Evolutionary conservation across 2,329 filamentous ascomycete species (phyloP), one percentile per base, ranked within the genome.

Genomic region (Fusarium sp.): DNA sequence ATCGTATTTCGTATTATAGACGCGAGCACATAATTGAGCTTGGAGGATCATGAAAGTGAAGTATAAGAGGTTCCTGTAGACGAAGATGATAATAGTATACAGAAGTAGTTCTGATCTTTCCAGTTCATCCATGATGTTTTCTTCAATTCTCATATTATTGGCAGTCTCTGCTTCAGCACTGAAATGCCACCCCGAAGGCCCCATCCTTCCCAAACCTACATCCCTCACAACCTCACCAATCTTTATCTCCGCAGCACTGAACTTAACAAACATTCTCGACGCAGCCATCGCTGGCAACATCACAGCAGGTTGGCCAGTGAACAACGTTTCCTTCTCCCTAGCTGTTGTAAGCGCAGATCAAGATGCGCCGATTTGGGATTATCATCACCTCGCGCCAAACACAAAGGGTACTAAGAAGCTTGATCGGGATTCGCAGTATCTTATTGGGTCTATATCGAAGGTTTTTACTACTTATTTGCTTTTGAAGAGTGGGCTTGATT

Each of bases 371-470:
- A 27, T 83, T 9, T 84, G 81, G 81, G 79, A 83, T 55, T 82
- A 81, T 49, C 81, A 83, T 46, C 80, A 83, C 49, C 75, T 80
- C 2, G 76, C 73, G 3, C 69, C 55, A 7, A 83, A 81, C 27
- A 66, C 73, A 8, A 73, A 76, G n/a, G 80, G 80, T 21, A 80
- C 80, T 1, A 72, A 74, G 27, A 11, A 72, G 1, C 41, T 81
- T 1, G 64, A 77, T 21, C 72, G 77, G 1, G 72, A 81, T 56
- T 81, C 80, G 0, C 80, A 83, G 67, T 84, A 82, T 42, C 73
- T 83, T 5, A 77, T 84, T 32, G 82, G 80, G 0, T 83, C 80
- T 0, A 69, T 83, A 8, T 78, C 78, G 0, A 84, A 84, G 20
- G 75, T 81, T 0, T 70, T 83, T 27, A 78, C 82, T 0, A 79